Evolutionary conservation across 164 flowering plant genomes (phyloP), one percentile per base, ranked within the genome.

Genomic region (Berberis vulgaris): DNA sequence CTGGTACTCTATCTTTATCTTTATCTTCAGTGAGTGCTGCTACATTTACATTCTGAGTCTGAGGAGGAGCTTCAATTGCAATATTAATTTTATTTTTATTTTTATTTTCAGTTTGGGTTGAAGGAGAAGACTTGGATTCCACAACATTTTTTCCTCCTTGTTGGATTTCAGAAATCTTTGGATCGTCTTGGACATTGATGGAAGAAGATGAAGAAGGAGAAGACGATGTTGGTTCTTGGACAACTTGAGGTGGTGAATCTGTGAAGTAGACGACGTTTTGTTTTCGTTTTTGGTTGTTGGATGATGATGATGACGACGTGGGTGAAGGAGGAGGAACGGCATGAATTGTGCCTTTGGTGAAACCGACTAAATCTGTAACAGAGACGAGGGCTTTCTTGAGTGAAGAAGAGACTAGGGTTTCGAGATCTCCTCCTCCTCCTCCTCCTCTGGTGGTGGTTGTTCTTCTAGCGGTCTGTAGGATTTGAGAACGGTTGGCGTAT

Each of bases 321-420:
- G 54, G 11, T 52, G 54, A 11, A 10, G n/a, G 54, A 10, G 11
- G 54, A 52, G 54, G n/a, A 52, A 46, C 49, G 49, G 49, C 8
- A 39, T 75, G 86, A 53, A 78, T 76, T 13, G 76, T 81, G 45
- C 99, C 99, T 64, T 72, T 83, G 50, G 97, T 91, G 49, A 95
- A 80, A 1, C 99, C 97, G 11, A 85, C 63, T 2, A 85, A 40
- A 66, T 88, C 89, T 5, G 97, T 81, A 62, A 81, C 88, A 4
- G 86, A 67, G 38, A 86, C 74, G 46, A 89, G 12, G 41, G 74
- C 79, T 61, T 69, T 76, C 72, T 82, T 87, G 52, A 72, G 38
- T 7, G 89, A 71, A 7, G 86, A 81, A 6, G 78, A 49, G 38
- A 87, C 43, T 42, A 87, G 73, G 71, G 78, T 52, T 67, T 73